phyloP scores from a whole-genome alignment of 148 eudicot species.

The Vaccinium macrocarpon region DNA sequence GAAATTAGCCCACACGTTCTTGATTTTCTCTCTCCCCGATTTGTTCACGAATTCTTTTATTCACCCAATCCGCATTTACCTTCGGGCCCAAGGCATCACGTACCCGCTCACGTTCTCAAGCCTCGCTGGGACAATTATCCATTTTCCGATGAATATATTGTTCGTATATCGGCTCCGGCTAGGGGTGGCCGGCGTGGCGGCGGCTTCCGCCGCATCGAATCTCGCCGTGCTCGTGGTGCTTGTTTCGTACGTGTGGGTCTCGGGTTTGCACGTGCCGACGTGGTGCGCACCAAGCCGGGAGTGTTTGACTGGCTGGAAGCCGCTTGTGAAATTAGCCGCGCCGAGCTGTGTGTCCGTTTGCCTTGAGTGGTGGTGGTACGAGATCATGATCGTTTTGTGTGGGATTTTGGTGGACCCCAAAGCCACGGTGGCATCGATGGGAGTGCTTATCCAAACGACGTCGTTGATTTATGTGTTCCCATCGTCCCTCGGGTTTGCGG shows the following conservation, averaged over 20 bases:
- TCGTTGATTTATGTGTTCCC: conserved; percentile 79
- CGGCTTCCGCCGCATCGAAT: conserved; percentile 62
- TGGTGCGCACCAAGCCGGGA: conserved; percentile 58
- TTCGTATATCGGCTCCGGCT: conserved; percentile 35
- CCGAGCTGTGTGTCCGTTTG: conserved; percentile 83
- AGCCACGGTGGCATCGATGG: conserved; percentile 81
- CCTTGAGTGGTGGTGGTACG: conserved; percentile 96
- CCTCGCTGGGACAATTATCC: conserved; percentile 47
- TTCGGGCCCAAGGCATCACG: conserved; percentile 83
- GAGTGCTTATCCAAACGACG: conserved; percentile 72
- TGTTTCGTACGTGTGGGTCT: conserved; percentile 44
- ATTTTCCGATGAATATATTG: conserved; percentile 43
- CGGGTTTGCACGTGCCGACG: conserved; percentile 49
- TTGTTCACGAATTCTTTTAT: conserved; percentile 54
- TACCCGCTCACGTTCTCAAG: conserved; percentile 66
- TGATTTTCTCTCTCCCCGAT: conserved; percentile 59
- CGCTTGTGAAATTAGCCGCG: conserved; percentile 52
- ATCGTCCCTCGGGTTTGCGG: conserved; percentile 61
- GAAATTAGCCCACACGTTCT: conserved; percentile 47
- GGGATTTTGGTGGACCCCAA: conserved; percentile 65
- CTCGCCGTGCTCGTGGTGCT: conserved; percentile 35
- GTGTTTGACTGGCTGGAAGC: conserved; percentile 67
- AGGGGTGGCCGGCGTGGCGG: conserved; percentile 71
- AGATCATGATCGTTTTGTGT: conserved; percentile 82
- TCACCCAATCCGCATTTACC: conserved; percentile 72